Evolutionary conservation across 495 filamentous ascomycete genomes (phyloP).

Genomic region (Umbilicaria muhlenbergii): DNA sequence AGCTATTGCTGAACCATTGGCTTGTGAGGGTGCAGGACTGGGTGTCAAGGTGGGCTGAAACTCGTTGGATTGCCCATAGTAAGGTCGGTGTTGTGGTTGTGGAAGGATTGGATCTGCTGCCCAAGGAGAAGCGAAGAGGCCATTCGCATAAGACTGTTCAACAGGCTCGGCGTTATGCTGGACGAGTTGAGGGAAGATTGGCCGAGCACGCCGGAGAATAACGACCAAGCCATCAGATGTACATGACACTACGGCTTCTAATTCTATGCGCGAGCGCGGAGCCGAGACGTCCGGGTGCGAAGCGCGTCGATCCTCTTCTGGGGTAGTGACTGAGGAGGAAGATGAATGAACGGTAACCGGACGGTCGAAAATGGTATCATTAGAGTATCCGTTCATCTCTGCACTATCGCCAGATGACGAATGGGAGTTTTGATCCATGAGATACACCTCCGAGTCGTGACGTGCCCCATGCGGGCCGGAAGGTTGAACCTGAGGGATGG

Average conservation of each 20-base stretch:
- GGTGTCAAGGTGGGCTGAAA: slow-evolving; percentile 13
- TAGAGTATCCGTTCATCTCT: slow-evolving; percentile 14
- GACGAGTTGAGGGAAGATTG: slow-evolving; percentile 40
- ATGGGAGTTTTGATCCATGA: slow-evolving; percentile 11
- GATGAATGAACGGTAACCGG: slow-evolving; percentile 18
- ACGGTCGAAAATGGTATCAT: slow-evolving; percentile 25
- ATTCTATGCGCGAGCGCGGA: slow-evolving; percentile 32
- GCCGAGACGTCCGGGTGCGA: neutral
- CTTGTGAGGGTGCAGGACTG: slow-evolving; percentile 23
- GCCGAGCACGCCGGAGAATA: slow-evolving; percentile 59
- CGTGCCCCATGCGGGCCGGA: neutral
- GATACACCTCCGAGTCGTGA: neutral
- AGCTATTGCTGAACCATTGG: slow-evolving; percentile 25
- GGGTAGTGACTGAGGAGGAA: slow-evolving; percentile 13
- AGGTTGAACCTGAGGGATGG: slow-evolving; percentile 2
- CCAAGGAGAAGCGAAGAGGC: slow-evolving; percentile 69
- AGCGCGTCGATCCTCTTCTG: slow-evolving; percentile 3
- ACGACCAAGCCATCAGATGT: slow-evolving; percentile 83
- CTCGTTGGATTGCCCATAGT: slow-evolving; percentile 8
- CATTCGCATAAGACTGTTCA: slow-evolving; percentile 38
- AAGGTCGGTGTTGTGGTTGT: slow-evolving; percentile 2
- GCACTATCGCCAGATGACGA: slow-evolving; percentile 20
- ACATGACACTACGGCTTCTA: slow-evolving; percentile 82
- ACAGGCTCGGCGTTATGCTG: slow-evolving; percentile 26
- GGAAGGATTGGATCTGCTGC: slow-evolving; percentile 42